Conservation (phyloP, 1,284 basidiomycete species). For the Leccinum pachyderme region DNA sequence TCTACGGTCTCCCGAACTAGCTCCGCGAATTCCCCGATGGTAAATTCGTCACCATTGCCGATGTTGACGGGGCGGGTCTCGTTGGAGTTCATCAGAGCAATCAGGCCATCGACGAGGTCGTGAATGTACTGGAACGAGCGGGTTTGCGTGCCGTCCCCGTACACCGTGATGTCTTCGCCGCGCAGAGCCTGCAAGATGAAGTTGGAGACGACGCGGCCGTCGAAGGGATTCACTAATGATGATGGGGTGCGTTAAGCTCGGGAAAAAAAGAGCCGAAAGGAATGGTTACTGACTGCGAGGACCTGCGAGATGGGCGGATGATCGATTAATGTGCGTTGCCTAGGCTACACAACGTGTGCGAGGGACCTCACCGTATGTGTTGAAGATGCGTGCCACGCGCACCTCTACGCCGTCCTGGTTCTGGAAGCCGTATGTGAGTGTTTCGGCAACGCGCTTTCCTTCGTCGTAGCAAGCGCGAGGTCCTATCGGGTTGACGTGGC, state of each 20-base stretch:
- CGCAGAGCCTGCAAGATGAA: constrained; percentile 96
- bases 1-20: constrained; percentile 87
- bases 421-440: constrained; percentile 92
- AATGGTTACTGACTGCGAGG: constrained; percentile 44
- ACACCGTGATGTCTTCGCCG: constrained; percentile 95
- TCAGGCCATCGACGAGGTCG: constrained; percentile 80
- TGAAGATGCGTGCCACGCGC: constrained; percentile 95
- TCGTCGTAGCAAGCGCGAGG: constrained; percentile 98
- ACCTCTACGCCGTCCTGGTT: constrained; percentile 94
- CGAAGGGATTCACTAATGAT: constrained; percentile 87
- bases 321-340: background rate
- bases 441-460: constrained; percentile 94
- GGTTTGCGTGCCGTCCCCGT: constrained; percentile 94
- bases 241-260: background rate
- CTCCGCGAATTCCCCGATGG: constrained; percentile 88
- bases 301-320: constrained; percentile 28
- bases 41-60: constrained; percentile 92
- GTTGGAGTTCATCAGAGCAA: constrained; percentile 89
- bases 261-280: background rate
- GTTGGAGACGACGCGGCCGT: constrained; percentile 97
- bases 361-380: constrained; percentile 64
- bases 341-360: background rate
- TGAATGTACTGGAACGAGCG: constrained; percentile 96
- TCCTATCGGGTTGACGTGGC: constrained; percentile 96
- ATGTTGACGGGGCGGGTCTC: constrained; percentile 95